These are phyloP conservation scores for Gorgonomyces haynaldii DNA, from an alignment of 192 early-diverging fungal species.

Conservation along the genomic window DNA sequence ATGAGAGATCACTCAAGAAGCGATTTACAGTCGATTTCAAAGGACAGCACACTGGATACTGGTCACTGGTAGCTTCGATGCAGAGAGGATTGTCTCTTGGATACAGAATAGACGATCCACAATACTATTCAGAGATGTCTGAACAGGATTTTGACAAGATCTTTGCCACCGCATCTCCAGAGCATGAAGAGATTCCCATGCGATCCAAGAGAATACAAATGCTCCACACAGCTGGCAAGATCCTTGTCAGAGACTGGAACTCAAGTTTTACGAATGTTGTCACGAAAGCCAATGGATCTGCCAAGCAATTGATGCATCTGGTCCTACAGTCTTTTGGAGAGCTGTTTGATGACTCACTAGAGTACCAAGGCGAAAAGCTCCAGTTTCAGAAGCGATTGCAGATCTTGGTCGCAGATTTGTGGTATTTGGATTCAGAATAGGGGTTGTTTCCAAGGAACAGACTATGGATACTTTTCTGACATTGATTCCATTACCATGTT, in stretches of 20 bases:
- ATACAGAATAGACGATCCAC: conserved; percentile 47
- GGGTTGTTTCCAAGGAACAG: conserved; percentile 58
- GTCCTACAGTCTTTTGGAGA: not conserved
- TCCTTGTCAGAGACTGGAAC: conserved; percentile 47
- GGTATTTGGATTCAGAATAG: conserved; percentile 34
- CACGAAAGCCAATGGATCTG: conserved; percentile 32
- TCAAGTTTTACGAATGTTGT: conserved; percentile 51
- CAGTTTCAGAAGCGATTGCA: conserved; percentile 70
- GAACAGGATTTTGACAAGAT: conserved; percentile 35
- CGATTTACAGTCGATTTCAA: conserved; percentile 38
- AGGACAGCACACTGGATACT: conserved; percentile 64
- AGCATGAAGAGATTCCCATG: conserved; percentile 46
- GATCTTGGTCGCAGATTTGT: conserved; percentile 74
- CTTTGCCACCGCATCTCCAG: conserved; percentile 55
- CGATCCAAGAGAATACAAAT: conserved; percentile 44
- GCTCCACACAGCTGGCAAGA: conserved; percentile 58
- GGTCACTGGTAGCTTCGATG: conserved; percentile 68
- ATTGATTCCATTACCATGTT: conserved; percentile 81
- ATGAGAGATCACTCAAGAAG: conserved; percentile 35
- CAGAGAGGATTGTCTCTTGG: conserved; percentile 55
- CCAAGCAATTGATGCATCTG: conserved; percentile 33
- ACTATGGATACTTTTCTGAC: conserved; percentile 50
- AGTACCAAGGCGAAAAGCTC: conserved; percentile 22
- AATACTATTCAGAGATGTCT: conserved; percentile 30
- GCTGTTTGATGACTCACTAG: conserved; percentile 3